Conservation (phyloP, 2,329 filamentous ascomycete species). For the Aspergillus tanneri region DNA sequence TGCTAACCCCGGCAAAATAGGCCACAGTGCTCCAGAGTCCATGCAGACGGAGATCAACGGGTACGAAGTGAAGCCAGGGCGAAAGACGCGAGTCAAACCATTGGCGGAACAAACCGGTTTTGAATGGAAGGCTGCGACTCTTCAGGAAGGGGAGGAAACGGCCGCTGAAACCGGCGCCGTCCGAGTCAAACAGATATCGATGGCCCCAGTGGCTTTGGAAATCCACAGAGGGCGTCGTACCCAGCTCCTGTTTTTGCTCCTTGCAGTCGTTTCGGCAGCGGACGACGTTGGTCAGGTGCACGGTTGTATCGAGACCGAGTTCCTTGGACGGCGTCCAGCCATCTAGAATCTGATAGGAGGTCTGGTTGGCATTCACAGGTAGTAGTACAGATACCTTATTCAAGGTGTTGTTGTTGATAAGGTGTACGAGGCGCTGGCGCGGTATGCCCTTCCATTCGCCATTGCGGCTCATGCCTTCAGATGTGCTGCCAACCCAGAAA, state of each 20-base stretch:
- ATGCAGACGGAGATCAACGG: slow-evolving; percentile 70
- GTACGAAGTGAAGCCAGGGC: slow-evolving; percentile 79
- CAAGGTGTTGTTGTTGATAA: slow-evolving; percentile 59
- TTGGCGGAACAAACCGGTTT: slow-evolving; percentile 69
- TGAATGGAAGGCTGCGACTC: slow-evolving; percentile 67
- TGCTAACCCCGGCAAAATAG: slow-evolving; percentile 64
- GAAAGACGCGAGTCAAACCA: slow-evolving; percentile 75
- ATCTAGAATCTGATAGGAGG: slow-evolving; percentile 55
- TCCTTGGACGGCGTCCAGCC: slow-evolving; percentile 39
- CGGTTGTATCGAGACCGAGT: slow-evolving; percentile 56
- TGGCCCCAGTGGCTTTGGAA: slow-evolving; percentile 63
- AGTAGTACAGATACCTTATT: slow-evolving; percentile 57
- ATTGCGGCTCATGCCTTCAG: slow-evolving; percentile 53
- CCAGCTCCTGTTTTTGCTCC: slow-evolving; percentile 55
- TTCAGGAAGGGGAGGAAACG: slow-evolving; percentile 64
- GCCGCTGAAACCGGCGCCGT: slow-evolving; percentile 66
- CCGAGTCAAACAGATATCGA: slow-evolving; percentile 70
- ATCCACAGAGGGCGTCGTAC: slow-evolving; percentile 45
- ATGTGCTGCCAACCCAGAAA: slow-evolving; percentile 73
- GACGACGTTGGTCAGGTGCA: slow-evolving; percentile 60
- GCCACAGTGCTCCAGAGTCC: slow-evolving; percentile 70
- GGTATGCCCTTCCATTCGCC: slow-evolving; percentile 66
- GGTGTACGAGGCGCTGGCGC: slow-evolving; percentile 69
- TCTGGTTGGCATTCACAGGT: slow-evolving; percentile 42
- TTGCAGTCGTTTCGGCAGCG: slow-evolving; percentile 56